These are phyloP conservation scores for Aphanomyces invadans DNA, from an alignment of 352 stramenopile genomes.

Conservation along the genomic window DNA sequence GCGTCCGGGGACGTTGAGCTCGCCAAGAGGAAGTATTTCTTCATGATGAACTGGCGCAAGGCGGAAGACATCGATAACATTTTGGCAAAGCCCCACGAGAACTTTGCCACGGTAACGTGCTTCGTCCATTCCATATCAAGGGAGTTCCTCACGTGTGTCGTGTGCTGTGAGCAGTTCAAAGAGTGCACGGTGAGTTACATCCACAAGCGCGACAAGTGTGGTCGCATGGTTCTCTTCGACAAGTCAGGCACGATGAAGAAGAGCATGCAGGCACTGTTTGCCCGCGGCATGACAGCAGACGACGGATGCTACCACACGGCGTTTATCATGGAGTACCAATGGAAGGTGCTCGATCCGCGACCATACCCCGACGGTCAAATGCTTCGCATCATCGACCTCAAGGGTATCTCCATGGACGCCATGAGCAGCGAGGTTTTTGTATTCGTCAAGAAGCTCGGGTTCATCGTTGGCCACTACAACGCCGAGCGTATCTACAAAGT, in stretches of 20 bases:
- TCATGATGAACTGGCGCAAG: constrained; percentile 58
- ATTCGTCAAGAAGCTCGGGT: constrained; percentile 59
- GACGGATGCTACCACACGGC: constrained; percentile 59
- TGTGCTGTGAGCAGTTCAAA: too few relatives aligned
- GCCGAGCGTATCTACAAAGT: constrained; percentile 62
- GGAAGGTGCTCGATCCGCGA: constrained; percentile 53
- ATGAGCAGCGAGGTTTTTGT: constrained; percentile 56
- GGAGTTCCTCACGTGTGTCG: too few relatives aligned
- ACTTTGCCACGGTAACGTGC: constrained; percentile 42
- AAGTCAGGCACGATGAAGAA: constrained; percentile 55
- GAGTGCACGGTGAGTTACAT: constrained; percentile 48
- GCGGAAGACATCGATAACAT: constrained; percentile 64
- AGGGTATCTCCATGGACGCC: constrained; percentile 67
- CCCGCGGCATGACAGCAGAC: constrained; percentile 43
- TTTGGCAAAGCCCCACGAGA: constrained; percentile 41
- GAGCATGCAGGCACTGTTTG: constrained; percentile 46
- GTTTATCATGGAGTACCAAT: constrained; percentile 61
- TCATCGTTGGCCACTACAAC: constrained; percentile 60
- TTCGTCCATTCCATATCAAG: too few relatives aligned
- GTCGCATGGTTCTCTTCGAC: constrained; percentile 50
- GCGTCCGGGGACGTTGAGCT: constrained; percentile 63
- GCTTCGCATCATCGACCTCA: constrained; percentile 68
- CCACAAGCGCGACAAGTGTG: constrained; percentile 60
- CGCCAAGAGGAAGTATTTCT: constrained; percentile 49
- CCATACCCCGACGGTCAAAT: constrained; percentile 52